phyloP scores from a whole-genome alignment of 805 yeast genomes.

The Wickerhamomyces hampshirensis region DNA sequence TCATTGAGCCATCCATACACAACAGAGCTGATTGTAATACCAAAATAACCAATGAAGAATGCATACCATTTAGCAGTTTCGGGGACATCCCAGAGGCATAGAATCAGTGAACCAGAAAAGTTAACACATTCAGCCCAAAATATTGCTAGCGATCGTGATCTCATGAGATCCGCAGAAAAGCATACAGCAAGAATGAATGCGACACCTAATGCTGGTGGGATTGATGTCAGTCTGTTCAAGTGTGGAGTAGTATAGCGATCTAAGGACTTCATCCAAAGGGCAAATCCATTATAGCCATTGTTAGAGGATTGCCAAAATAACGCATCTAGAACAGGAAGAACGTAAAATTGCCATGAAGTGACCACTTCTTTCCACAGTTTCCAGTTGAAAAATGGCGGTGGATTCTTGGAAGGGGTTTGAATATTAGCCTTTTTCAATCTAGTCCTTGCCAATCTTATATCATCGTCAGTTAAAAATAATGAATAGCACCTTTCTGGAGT shows the following conservation, averaged over 20 bases:
- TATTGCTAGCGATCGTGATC: conserved; percentile 35
- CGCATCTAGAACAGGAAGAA: conserved; percentile 46
- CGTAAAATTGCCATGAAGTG: conserved; percentile 54
- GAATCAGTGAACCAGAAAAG: conserved; percentile 40
- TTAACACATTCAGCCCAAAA: conserved; percentile 42
- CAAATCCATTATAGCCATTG: conserved; percentile 39
- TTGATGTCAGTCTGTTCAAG: conserved; percentile 39
- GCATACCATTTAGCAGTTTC: conserved; percentile 53
- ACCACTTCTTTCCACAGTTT: conserved; percentile 50
- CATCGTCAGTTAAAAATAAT: conserved; percentile 50
- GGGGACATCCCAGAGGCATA: conserved; percentile 51
- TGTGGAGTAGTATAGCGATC: conserved; percentile 32
- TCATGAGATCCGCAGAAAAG: conserved; percentile 30
- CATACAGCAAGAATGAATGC: conserved; percentile 7
- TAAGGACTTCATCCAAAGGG: conserved; percentile 46
- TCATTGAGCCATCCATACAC: conserved; percentile 58
- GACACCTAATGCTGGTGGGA: conserved; percentile 31
- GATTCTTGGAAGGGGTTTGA: conserved; percentile 24
- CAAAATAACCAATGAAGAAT: conserved; percentile 16
- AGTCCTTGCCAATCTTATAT: conserved; percentile 46
- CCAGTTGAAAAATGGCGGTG: conserved; percentile 33
- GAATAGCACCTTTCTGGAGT: conserved; percentile 58
- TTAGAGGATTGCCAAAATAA: conserved; percentile 53
- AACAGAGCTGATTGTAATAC: conserved; percentile 56
- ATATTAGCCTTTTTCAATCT: conserved; percentile 33